Evolutionary conservation across 176 grass and related monocot species (phyloP), one percentile per base, ranked within the genome.

Genomic region (Juncus effusus): DNA sequence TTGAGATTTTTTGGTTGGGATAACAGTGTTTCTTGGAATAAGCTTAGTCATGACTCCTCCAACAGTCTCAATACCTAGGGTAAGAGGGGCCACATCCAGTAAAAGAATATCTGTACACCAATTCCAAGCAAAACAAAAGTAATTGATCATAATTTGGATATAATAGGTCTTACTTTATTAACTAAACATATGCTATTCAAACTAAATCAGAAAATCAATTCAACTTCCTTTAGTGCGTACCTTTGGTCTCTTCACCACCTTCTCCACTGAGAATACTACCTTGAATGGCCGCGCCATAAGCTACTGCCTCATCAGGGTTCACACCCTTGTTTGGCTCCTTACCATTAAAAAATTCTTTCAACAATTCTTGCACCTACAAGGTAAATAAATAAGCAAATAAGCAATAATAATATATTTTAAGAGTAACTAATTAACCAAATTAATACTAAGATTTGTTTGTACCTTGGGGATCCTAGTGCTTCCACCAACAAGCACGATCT

Each of bases 241-340:
- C 69, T 70, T 82, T 63, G 9, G 47, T 77, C 39, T 82, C 72
- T 4, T 60, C 73, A 4, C 56, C 56, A 7, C 73, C 58, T 6
- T 77, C 79, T 57, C 49, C 73, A 51, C 64, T 77, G 0, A 82
- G 19, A 49, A 77, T 82, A 44, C 64, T 65, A 38, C 47, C 73
- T 60, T 82, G 73, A 8, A 77, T 42, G 5, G 79, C 73, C 4
- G 79, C 79, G 39, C 73, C 79, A 7, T 82, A 82, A 4, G 79
- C 79, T 9, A 82, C 73, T 38, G 79, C 79, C 64, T 82, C 79
- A 13, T 82, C 73, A n/a, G 73, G 79, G 73, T 82, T 82, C 59
- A 82, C 65, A n/a, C 73, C 73, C 64, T 71, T 82, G 79, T 0
- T 77, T 28, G 57, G 73, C 58, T 82, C 77, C 59, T 74, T 80